phyloP scores from a whole-genome alignment of 495 filamentous ascomycete genomes.

The Xylaria grammica region DNA sequence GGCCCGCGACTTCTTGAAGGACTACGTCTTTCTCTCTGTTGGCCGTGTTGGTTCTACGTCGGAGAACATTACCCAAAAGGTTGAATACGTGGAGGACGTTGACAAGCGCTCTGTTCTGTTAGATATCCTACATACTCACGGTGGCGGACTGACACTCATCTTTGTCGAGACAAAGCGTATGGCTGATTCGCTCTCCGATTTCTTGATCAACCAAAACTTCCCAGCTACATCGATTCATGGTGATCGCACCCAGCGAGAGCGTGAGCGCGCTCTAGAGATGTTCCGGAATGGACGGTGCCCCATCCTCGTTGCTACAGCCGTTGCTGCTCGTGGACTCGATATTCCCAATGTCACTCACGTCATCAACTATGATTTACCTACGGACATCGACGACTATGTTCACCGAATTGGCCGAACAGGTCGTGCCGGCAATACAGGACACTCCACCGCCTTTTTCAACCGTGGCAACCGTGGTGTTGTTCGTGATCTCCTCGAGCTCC shows the following conservation, averaged over 20 bases:
- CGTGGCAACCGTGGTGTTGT: constrained; percentile 98
- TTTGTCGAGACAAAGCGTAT: constrained; percentile 99
- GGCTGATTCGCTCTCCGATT: constrained; percentile 96
- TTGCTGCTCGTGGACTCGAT: constrained; percentile 93
- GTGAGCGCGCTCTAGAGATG: constrained; percentile 95
- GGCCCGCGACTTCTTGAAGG: constrained; percentile 95
- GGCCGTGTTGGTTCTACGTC: constrained; percentile 99
- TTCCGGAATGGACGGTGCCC: constrained; percentile 96
- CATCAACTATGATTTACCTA: constrained; percentile 98
- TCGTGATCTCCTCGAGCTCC: constrained; percentile 89
- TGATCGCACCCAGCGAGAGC: constrained; percentile 97
- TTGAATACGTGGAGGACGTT: constrained; percentile 94
- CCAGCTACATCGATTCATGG: constrained; percentile 99
- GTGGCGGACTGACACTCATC: constrained; percentile 88
- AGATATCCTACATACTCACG: constrained; percentile 96
- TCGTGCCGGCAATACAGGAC: constrained; percentile 98
- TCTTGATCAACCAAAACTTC: constrained; percentile 97
- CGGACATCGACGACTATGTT: constrained; percentile 98
- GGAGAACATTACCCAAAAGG: constrained; percentile 98
- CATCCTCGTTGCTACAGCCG: constrained; percentile 94
- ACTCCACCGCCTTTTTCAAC: constrained; percentile 99
- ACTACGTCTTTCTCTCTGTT: constrained; percentile 98
- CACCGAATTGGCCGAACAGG: constrained; percentile 99
- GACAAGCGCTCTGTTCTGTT: constrained; percentile 98
- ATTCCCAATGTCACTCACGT: constrained; percentile 99